These are phyloP conservation scores for Debaryomyces hansenii DNA, from an alignment of 805 yeast species.

Conservation along the genomic window DNA sequence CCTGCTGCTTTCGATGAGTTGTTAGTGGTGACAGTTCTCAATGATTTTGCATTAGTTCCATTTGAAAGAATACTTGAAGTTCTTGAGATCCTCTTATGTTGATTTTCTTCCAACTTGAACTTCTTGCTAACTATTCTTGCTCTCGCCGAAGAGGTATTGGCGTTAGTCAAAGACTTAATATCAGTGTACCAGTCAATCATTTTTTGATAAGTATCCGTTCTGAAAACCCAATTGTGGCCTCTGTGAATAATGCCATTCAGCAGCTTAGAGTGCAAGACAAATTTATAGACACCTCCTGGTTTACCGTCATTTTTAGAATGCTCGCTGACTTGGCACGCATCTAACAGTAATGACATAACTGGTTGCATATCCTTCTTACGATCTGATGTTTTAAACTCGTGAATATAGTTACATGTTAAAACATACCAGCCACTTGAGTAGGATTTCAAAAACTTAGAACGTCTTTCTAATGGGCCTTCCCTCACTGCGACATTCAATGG, in stretches of 20 bases:
- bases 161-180: slow-evolving; percentile 62
- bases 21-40: slow-evolving; percentile 12
- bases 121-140: slow-evolving; percentile 39
- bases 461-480: slow-evolving; percentile 81
- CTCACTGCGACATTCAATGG: slow-evolving; percentile 64
- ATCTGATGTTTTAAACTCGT: slow-evolving; percentile 84
- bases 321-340: slow-evolving; percentile 78
- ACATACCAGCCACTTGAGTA: slow-evolving; percentile 91
- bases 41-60: slow-evolving; percentile 13
- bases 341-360: slow-evolving; percentile 76
- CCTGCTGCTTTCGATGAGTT: slow-evolving; percentile 5
- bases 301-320: slow-evolving; percentile 73
- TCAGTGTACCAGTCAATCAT: slow-evolving; percentile 88
- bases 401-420: slow-evolving; percentile 81
- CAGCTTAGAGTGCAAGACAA: slow-evolving; percentile 70
- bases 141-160: slow-evolving; percentile 61
- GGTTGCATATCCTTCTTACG: slow-evolving; percentile 80
- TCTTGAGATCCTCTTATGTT: slow-evolving; percentile 13
- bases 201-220: slow-evolving; percentile 76
- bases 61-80: slow-evolving; percentile 17
- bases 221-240: slow-evolving; percentile 93
- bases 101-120: slow-evolving; percentile 5
- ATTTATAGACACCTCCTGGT: slow-evolving; percentile 62
- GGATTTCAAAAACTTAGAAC: slow-evolving; percentile 89
- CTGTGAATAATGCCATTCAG: slow-evolving; percentile 72